phyloP scores from a whole-genome alignment of 345 rosid species.

The Brassica nigra region DNA sequence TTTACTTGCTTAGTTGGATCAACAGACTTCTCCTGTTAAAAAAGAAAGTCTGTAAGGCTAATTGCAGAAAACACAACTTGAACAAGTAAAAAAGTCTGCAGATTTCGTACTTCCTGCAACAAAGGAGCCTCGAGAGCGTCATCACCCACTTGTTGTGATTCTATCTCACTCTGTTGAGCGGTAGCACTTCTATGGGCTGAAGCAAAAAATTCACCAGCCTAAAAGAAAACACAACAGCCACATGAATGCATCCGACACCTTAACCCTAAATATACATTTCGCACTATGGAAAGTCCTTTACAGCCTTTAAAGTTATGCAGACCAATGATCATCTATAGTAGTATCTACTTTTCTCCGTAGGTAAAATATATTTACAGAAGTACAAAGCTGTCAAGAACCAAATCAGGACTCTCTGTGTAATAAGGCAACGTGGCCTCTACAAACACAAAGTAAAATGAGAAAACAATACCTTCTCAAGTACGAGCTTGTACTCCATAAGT shows the following conservation, averaged over 20 bases:
- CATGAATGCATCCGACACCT: slow-evolving; percentile 13
- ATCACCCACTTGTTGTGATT: slow-evolving; percentile 54
- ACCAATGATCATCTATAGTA: background rate
- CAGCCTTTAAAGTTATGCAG: background rate
- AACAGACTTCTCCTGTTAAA: slow-evolving; percentile 56
- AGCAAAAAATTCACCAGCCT: slow-evolving; percentile 87
- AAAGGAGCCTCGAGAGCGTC: slow-evolving; percentile 71
- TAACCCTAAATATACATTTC: background rate
- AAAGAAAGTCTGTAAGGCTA: slow-evolving; percentile 1
- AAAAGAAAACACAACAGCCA: slow-evolving; percentile 6
- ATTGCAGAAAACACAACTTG: slow-evolving; percentile 10
- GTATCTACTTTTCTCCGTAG: background rate
- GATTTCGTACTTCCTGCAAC: slow-evolving; percentile 47
- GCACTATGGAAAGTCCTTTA: background rate
- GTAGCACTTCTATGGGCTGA: slow-evolving; percentile 75
- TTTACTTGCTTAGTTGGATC: slow-evolving; percentile 89
- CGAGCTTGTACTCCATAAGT: slow-evolving; percentile 88
- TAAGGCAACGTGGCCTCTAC: background rate
- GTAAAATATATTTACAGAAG: slow-evolving; percentile 4
- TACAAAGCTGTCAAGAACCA: slow-evolving; percentile 1
- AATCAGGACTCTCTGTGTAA: background rate
- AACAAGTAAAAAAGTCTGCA: background rate
- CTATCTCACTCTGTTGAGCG: slow-evolving; percentile 72
- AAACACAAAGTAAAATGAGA: background rate
- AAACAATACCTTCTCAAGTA: slow-evolving; percentile 61